These are phyloP conservation scores for Theileria parva DNA, from an alignment of 169 alveolate genomes.

Conservation along the genomic window DNA sequence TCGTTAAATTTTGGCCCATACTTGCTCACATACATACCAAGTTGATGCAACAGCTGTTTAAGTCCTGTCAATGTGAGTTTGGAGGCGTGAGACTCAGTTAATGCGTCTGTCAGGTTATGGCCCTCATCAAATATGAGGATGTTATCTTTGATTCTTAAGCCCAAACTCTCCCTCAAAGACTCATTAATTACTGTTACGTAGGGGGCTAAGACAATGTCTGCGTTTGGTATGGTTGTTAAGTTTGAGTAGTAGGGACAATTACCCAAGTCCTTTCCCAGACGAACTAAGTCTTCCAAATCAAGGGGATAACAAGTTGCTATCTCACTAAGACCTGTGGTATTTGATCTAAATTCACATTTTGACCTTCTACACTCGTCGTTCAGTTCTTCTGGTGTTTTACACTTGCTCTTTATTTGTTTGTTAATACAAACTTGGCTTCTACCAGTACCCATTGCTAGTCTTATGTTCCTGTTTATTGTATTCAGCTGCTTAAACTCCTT, in stretches of 20 bases:
- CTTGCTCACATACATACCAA: constrained; percentile 24
- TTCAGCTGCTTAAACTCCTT: constrained; percentile 82
- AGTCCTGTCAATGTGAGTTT: constrained; percentile 20
- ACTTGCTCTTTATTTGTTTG: constrained; percentile 58
- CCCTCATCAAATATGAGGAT: constrained; percentile 92
- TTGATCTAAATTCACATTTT: constrained; percentile 73
- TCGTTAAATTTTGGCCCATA: neutral
- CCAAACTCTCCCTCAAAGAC: constrained; percentile 75
- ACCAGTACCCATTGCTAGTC: constrained; percentile 75
- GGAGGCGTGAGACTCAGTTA: constrained; percentile 48
- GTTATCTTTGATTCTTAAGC: constrained; percentile 77
- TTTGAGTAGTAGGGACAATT: constrained; percentile 90
- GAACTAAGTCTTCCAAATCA: constrained; percentile 84
- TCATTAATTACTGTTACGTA: constrained; percentile 86
- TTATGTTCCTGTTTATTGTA: constrained; percentile 71
- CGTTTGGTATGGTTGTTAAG: constrained; percentile 68
- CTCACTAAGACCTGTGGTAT: constrained; percentile 64
- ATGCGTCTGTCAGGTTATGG: constrained; percentile 85
- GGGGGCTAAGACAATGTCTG: constrained; percentile 88
- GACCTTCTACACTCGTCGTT: constrained; percentile 77
- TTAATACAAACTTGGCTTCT: constrained; percentile 87
- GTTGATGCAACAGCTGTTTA: constrained; percentile 17
- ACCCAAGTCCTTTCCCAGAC: constrained; percentile 48
- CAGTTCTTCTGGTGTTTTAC: constrained; percentile 70
- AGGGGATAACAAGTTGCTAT: constrained; percentile 73